A percentile compares a stretch with the other conserved stretches of the same genome.
Evolutionary conservation across 2,329 filamentous ascomycete genomes (phyloP).

Genomic region (Fusarium lyarnte): DNA sequence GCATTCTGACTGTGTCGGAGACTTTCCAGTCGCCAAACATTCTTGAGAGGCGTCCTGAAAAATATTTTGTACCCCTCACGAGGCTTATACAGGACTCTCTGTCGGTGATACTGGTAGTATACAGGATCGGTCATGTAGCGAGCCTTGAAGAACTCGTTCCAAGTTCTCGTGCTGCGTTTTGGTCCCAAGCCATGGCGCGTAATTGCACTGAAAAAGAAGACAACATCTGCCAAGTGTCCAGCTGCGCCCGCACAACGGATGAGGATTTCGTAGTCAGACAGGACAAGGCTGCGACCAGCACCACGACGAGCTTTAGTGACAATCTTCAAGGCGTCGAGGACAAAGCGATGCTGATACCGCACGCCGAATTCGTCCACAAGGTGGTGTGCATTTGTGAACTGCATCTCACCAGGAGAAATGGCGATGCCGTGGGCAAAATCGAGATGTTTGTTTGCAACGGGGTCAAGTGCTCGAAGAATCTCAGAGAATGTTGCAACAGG

Average conservation of each 20-base stretch:
- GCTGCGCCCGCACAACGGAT: constrained; percentile 60
- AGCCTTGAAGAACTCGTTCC: constrained; percentile 58
- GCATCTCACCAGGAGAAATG: constrained; percentile 52
- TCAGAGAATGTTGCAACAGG: constrained; percentile 69
- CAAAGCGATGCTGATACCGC: constrained; percentile 51
- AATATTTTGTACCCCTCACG: constrained; percentile 50
- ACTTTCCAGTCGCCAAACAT: constrained; percentile 43
- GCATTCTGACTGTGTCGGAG: constrained; percentile 46
- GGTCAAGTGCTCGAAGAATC: constrained; percentile 70
- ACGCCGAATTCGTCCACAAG: constrained; percentile 57
- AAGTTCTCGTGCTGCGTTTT: constrained; percentile 48
- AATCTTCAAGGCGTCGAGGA: constrained; percentile 50
- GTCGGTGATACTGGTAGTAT: constrained; percentile 58
- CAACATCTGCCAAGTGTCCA: constrained; percentile 48
- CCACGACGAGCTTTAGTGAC: constrained; percentile 48
- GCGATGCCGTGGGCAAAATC: constrained; percentile 57
- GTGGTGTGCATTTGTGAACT: constrained; percentile 50
- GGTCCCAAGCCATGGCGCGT: constrained; percentile 37
- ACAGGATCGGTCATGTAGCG: constrained; percentile 57
- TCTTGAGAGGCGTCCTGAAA: constrained; percentile 6
- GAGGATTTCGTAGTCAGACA: constrained; percentile 56
- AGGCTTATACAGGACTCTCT: constrained; percentile 51
- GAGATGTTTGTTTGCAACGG: constrained; percentile 58
- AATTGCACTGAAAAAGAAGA: constrained; percentile 48
- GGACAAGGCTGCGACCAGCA: constrained; percentile 42